phyloP scores from a whole-genome alignment of 352 stramenopile species.

The Globisporangium takayamanum region DNA sequence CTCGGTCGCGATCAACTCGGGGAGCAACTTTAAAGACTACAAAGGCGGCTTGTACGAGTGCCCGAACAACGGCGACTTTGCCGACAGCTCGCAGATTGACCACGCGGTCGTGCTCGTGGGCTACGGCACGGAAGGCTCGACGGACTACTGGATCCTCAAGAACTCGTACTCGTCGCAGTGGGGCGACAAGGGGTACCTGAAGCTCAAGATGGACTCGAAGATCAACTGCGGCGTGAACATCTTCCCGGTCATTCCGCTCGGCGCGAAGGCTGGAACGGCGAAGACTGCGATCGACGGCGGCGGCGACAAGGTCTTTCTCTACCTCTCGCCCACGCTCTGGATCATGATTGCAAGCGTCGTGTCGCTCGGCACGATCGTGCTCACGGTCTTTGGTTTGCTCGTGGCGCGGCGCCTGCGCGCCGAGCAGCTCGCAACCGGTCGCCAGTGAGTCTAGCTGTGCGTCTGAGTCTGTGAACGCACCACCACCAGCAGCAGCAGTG shows the following conservation, averaged over 20 bases:
- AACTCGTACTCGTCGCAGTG: slow-evolving; percentile 75
- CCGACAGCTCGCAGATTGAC: slow-evolving; percentile 50
- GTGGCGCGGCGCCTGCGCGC: slow-evolving; percentile 15
- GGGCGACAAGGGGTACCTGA: slow-evolving; percentile 64
- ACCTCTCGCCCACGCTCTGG: slow-evolving; percentile 26
- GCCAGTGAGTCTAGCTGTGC: background rate
- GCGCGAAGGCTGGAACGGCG: slow-evolving; percentile 34
- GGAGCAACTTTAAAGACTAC: slow-evolving; percentile 73
- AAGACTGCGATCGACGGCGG: slow-evolving; percentile 48
- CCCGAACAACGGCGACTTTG: slow-evolving; percentile 64
- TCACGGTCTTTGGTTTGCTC: slow-evolving; percentile 26
- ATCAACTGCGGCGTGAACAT: slow-evolving; percentile 77
- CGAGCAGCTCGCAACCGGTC: slow-evolving; percentile 1
- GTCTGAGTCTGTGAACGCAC: no score
- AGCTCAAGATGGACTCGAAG: slow-evolving; percentile 57
- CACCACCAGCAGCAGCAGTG: no score
- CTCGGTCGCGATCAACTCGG: slow-evolving; percentile 74
- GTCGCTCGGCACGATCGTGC: slow-evolving; percentile 10
- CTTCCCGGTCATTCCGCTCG: slow-evolving; percentile 60
- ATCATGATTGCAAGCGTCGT: slow-evolving; percentile 22
- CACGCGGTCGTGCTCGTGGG: slow-evolving; percentile 72
- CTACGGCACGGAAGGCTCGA: slow-evolving; percentile 38
- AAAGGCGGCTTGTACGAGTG: slow-evolving; percentile 70
- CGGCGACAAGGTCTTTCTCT: slow-evolving; percentile 30
- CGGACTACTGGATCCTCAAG: slow-evolving; percentile 76